Evolutionary conservation across 2,329 filamentous ascomycete genomes (phyloP).

Genomic region (Aspergillus ochraceoroseus): DNA sequence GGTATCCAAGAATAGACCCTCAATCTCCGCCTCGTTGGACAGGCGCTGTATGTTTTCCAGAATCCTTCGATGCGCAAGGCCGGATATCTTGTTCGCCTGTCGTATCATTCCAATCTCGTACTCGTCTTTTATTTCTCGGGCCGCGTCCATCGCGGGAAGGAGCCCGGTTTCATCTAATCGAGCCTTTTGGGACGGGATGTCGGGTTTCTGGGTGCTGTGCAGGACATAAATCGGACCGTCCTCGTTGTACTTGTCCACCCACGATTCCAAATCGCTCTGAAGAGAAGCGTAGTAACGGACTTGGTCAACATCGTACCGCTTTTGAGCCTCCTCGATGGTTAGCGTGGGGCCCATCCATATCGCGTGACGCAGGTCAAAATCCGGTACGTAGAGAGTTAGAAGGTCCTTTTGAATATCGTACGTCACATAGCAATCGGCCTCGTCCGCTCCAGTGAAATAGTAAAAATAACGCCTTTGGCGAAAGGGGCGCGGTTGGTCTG

Average conservation of each 20-base stretch:
- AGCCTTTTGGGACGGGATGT: slow-evolving; percentile 18
- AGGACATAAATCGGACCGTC: slow-evolving; percentile 36
- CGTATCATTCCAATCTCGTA: slow-evolving; percentile 69
- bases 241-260: slow-evolving; percentile 27
- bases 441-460: slow-evolving; percentile 54
- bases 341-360: slow-evolving; percentile 44
- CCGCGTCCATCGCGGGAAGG: slow-evolving; percentile 58
- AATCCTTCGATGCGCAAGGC: slow-evolving; percentile 61
- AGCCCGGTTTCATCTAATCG: slow-evolving; percentile 30
- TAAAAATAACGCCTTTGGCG: slow-evolving; percentile 60
- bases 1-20: slow-evolving; percentile 70
- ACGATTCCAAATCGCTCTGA: slow-evolving; percentile 47
- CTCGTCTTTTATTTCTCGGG: slow-evolving; percentile 66
- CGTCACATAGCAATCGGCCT: slow-evolving; percentile 52
- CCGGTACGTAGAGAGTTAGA: slow-evolving; percentile 69
- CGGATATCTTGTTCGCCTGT: slow-evolving; percentile 66
- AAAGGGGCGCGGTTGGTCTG: slow-evolving; percentile 54
- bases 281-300: slow-evolving; percentile 57
- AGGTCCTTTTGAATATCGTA: slow-evolving; percentile 57
- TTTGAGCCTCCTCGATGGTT: slow-evolving; percentile 53
- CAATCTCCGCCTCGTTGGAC: slow-evolving; percentile 74
- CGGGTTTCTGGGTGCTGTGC: slow-evolving; percentile 35
- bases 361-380: slow-evolving; percentile 52
- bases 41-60: slow-evolving; percentile 59
- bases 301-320: slow-evolving; percentile 63